Evolutionary conservation across 2,329 filamentous ascomycete genomes (phyloP), one percentile per base, ranked within the genome.

Genomic region (Penicillium carneum): DNA sequence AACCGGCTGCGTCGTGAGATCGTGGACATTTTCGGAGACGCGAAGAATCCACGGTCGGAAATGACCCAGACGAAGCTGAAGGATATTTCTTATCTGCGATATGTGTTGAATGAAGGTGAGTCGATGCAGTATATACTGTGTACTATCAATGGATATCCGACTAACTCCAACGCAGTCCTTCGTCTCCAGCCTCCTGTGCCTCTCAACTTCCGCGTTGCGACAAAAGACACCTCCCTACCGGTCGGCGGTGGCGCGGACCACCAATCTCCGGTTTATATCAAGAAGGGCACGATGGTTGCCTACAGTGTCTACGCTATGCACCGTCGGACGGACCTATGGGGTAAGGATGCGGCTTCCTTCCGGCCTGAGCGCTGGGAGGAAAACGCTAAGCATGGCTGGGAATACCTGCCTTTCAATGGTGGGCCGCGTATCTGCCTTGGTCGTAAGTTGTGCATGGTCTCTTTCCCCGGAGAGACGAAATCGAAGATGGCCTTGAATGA

Each of bases 251-350:
- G 90, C 0, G 81, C 84, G 0, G 86, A 90, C 73, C 64, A 77
- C 16, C 78, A 78, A 6, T 80, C 84, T 45, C 90, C 90, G 0
- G 69, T 94, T 2, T 86, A 87, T 56, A 78, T 92, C 4, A 83
- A 84, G 52, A 90, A 91, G 74, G 86, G 88, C 68, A 87, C 86
- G 0, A 76, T 84, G 9, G 80, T 94, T 65, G 82, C 78, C 55
- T 95, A 92, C 81, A 87, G 83, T 41, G 83, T 90, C 0, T 84
- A 91, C 51, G 78, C 86, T 6, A 90, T 95, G 90, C 90, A 94
- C 73, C 86, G 90, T 4, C 86, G 89, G 16, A 75, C 71, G 3
- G 81, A 84, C 47, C 70, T 79, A 54, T 84, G 77, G 64, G 81
- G 81, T 1, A 47, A 70, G 3, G 82, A 84, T 47, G 77, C 81